Conservation (phyloP, 2,329 filamentous ascomycete genomes). For the Alternaria gansuensis region DNA sequence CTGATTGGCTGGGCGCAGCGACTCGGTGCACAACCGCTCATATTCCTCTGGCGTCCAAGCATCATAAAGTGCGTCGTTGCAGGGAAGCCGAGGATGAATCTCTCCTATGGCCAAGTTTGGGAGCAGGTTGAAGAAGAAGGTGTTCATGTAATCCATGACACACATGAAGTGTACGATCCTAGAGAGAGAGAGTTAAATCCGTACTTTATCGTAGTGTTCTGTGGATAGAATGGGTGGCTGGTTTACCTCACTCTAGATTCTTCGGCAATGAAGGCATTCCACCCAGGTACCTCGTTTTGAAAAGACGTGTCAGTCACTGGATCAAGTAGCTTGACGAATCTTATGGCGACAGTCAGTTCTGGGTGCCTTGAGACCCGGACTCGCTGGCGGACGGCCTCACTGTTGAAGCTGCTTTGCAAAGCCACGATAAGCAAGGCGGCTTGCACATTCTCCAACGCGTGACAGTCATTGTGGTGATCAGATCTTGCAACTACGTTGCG, state of each 20-base stretch:
- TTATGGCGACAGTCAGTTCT: slow-evolving; percentile 18
- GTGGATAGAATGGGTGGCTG: neutral
- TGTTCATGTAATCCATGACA: slow-evolving; percentile 13
- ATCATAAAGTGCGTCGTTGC: slow-evolving; percentile 25
- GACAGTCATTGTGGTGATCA: neutral
- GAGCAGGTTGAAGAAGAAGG: slow-evolving; percentile 24
- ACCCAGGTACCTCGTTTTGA: neutral
- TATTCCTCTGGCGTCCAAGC: slow-evolving; percentile 16
- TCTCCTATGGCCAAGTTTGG: slow-evolving; percentile 23
- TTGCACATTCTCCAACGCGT: slow-evolving; percentile 19
- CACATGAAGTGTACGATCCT: neutral
- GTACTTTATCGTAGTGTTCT: slow-evolving; percentile 8
- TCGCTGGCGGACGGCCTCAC: slow-evolving; percentile 15
- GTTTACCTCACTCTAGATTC: slow-evolving; percentile 20
- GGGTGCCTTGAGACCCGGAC: slow-evolving; percentile 16
- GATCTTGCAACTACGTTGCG: neutral
- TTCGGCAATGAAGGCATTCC: slow-evolving; percentile 21
- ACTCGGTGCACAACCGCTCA: neutral
- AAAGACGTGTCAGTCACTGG: neutral
- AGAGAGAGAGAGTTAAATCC: neutral
- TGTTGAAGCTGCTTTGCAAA: slow-evolving; percentile 21
- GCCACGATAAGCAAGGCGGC: slow-evolving; percentile 21
- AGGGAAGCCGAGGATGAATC: slow-evolving; percentile 17
- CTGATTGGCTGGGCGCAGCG: neutral
- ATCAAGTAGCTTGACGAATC: slow-evolving; percentile 10